Base-by-base conservation (phyloP, 768 basidiomycete genomes). In the Phanerodontia chrysosporium region DNA sequence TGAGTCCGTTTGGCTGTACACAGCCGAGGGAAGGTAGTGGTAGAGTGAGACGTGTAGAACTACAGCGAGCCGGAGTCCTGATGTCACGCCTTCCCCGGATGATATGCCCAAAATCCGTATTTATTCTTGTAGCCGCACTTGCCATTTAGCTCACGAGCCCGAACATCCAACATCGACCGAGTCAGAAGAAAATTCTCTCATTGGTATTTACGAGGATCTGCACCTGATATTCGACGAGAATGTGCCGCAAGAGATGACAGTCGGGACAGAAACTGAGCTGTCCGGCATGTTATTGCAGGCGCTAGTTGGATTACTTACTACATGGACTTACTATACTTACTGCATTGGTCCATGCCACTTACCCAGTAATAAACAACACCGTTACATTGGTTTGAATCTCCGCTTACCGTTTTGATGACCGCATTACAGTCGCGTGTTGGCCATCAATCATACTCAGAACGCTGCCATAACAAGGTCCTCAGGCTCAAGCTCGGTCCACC, bases 61-160 rank as follows among this genome's bases (percentile, higher is more conserved):
- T 29, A 29, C 48, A 32, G 49, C 30, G n/a, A 30, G 28, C 49
- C 49, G 29, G 49, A 32, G 22, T 30, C 29, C 49, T 51, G 49
- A 51, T 51, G 49, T 51, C 49, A 51, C 49, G 49, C 29, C 29
- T 51, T 51, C n/a, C 48, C 49, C 18, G 29, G n/a, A 18, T 42
- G 39, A 18, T 18, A 42, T 42, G 8, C 8, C 18, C 39, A 5
- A 42, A 42, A 42, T 12, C 10, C 39, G 9, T 42, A 5, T 18
- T 42, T 42, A 18, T 18, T 12, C 39, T 42, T 42, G 39, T 18
- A 18, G 39, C 18, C 16, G 39, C 18, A 42, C 18, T 18, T 4
- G 16, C 39, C 8, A 5, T 4, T 4, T 18, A 18, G 18, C 4
- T 18, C 4, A 42, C 8, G 18, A 42, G 16, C 9, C 16, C 4